These are phyloP conservation scores for Ustilago bromivora DNA, from an alignment of 1,284 basidiomycete genomes.

Conservation along the genomic window DNA sequence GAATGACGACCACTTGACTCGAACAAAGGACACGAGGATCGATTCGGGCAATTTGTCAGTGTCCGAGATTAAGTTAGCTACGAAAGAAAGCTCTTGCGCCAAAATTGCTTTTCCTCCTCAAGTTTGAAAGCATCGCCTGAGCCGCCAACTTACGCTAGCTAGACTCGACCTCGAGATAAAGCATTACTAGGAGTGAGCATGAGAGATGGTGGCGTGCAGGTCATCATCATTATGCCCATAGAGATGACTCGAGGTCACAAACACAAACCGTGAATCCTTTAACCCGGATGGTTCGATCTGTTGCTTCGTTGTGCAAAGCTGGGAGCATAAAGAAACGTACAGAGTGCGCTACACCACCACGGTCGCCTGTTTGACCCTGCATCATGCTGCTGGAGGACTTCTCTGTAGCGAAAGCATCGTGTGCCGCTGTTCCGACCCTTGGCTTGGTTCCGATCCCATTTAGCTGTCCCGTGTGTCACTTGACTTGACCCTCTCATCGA, in stretches of 20 bases:
- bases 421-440: not conserved
- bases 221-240: not conserved
- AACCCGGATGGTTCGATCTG: constrained; percentile 1
- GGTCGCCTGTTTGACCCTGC: not conserved
- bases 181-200: too few relatives aligned
- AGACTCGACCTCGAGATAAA: not conserved
- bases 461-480: constrained; percentile 7
- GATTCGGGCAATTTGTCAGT: not conserved
- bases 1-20: constrained; percentile 13
- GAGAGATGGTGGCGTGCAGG: not conserved
- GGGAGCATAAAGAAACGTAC: not conserved
- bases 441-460: not conserved
- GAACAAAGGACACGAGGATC: not conserved
- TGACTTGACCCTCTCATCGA: not conserved
- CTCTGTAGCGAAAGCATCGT: not conserved
- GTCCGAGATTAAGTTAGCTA: constrained; percentile 7
- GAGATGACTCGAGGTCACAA: not conserved
- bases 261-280: not conserved
- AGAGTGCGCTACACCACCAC: not conserved
- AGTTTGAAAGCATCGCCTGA: constrained; percentile 2
- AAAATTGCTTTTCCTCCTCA: not conserved
- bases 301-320: not conserved
- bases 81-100: not conserved
- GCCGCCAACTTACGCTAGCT: not conserved
- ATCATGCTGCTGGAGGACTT: not conserved